phyloP scores from a whole-genome alignment of 2,329 filamentous ascomycete species.

The Monilinia polystroma region DNA sequence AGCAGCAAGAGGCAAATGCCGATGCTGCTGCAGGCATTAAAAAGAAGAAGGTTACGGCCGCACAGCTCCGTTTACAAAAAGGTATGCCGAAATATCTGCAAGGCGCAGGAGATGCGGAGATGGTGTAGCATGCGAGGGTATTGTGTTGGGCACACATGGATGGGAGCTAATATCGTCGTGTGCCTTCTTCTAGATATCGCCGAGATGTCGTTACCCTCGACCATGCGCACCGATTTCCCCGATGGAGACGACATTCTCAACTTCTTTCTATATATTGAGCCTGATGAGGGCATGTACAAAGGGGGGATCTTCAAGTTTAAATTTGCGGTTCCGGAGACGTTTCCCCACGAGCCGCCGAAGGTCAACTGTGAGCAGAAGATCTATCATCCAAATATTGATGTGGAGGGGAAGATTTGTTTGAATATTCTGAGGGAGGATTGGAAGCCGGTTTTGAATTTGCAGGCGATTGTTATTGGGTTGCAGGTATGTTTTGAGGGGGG shows the following conservation, averaged over 20 bases:
- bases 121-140: background rate
- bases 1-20: slow-evolving; percentile 89
- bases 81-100: slow-evolving; percentile 51
- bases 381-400: slow-evolving; percentile 98
- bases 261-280: slow-evolving; percentile 78
- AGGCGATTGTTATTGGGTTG: slow-evolving; percentile 92
- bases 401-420: slow-evolving; percentile 95
- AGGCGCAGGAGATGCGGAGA: background rate
- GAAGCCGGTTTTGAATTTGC: slow-evolving; percentile 97
- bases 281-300: slow-evolving; percentile 87
- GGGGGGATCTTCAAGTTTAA: slow-evolving; percentile 83
- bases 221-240: slow-evolving; percentile 79
- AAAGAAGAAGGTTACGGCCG: slow-evolving; percentile 98
- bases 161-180: slow-evolving; percentile 4
- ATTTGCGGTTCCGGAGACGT: slow-evolving; percentile 91
- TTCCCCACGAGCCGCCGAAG: slow-evolving; percentile 96
- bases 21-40: slow-evolving; percentile 70
- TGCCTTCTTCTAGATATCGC: slow-evolving; percentile 62
- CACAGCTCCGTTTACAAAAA: slow-evolving; percentile 93
- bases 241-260: slow-evolving; percentile 84
- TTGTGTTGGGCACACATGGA: background rate
- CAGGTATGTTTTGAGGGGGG: slow-evolving; percentile 64
- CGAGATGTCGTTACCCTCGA: slow-evolving; percentile 73
- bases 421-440: slow-evolving; percentile 98
- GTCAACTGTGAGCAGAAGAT: slow-evolving; percentile 98